phyloP scores from a whole-genome alignment of 1,139 yeast species.

The Candida smagusa region DNA sequence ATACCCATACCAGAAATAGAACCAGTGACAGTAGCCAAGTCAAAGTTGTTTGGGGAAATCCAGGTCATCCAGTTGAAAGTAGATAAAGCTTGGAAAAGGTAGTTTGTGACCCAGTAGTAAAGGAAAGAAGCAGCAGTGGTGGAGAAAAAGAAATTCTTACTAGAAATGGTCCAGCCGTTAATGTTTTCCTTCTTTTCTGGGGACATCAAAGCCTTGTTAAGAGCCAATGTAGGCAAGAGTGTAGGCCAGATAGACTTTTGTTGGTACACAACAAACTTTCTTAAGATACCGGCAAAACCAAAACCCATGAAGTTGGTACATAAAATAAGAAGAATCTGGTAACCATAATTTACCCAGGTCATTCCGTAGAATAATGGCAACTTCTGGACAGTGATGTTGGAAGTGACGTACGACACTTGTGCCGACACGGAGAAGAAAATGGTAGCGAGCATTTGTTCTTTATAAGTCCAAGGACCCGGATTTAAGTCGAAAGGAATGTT shows the following conservation, averaged over 20 bases:
- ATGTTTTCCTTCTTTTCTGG: conserved; percentile 13
- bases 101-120: conserved; percentile 16
- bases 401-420: conserved; percentile 8
- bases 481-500: conserved; percentile 15
- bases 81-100: conserved; percentile 13
- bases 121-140: conserved; percentile 10
- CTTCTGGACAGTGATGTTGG: conserved; percentile 15
- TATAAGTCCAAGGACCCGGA: conserved; percentile 20
- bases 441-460: conserved; percentile 19
- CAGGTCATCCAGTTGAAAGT: conserved; percentile 18
- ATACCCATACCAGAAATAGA: conserved; percentile 12
- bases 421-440: conserved; percentile 14
- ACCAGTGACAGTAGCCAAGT: conserved; percentile 14
- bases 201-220: conserved; percentile 14
- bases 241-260: conserved; percentile 14
- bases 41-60: conserved; percentile 14
- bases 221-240: conserved; percentile 14
- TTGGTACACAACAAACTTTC: conserved; percentile 14
- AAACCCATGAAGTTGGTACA: conserved; percentile 17
- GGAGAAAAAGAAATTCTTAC: conserved; percentile 11
- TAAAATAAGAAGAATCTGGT: conserved; percentile 12
- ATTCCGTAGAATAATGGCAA: conserved; percentile 11
- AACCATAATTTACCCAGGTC: conserved; percentile 14
- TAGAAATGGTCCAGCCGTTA: conserved; percentile 17
- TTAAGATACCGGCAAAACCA: conserved; percentile 17